Conservation (phyloP, 345 rosid genomes). For the Ceriops tagal region DNA sequence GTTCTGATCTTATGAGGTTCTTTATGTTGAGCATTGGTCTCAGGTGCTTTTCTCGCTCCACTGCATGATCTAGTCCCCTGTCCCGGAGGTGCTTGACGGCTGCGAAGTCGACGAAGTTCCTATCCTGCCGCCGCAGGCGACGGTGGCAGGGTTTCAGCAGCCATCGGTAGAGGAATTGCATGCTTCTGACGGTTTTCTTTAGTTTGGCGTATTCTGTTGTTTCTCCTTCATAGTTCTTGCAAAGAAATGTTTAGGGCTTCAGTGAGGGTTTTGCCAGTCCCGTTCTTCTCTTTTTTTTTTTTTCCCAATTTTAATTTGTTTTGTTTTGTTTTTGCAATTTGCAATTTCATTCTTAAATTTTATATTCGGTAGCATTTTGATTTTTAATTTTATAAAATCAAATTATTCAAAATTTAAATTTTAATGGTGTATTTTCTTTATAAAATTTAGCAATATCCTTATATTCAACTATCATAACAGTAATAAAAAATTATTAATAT, state of each 20-base stretch:
- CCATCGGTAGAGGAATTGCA: slow-evolving; percentile 9
- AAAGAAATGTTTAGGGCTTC: not conserved
- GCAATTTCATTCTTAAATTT: too few relatives aligned
- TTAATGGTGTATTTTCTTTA: too few relatives aligned
- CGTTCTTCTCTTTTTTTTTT: too few relatives aligned
- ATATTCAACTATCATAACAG: too few relatives aligned
- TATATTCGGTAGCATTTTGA: too few relatives aligned
- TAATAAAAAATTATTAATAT: too few relatives aligned
- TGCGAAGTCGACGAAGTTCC: slow-evolving; percentile 16
- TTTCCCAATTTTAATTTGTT: too few relatives aligned
- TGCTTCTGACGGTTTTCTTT: not conserved
- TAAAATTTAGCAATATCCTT: too few relatives aligned
- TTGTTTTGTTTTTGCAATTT: too few relatives aligned
- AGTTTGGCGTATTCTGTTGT: not conserved
- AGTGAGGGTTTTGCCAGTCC: slow-evolving; percentile 9
- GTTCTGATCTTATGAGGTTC: slow-evolving; percentile 75
- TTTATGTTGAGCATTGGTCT: slow-evolving; percentile 60
- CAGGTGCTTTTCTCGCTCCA: slow-evolving; percentile 78
- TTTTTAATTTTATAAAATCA: too few relatives aligned
- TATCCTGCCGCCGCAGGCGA: not conserved
- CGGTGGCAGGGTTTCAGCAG: too few relatives aligned
- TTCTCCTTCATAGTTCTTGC: not conserved
- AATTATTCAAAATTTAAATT: too few relatives aligned
- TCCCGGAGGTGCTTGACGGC: slow-evolving; percentile 55
- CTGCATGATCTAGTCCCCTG: slow-evolving; percentile 96